These are phyloP conservation scores for Dioscorea dumetorum DNA, from an alignment of 106 monocot genomes.

Conservation along the genomic window DNA sequence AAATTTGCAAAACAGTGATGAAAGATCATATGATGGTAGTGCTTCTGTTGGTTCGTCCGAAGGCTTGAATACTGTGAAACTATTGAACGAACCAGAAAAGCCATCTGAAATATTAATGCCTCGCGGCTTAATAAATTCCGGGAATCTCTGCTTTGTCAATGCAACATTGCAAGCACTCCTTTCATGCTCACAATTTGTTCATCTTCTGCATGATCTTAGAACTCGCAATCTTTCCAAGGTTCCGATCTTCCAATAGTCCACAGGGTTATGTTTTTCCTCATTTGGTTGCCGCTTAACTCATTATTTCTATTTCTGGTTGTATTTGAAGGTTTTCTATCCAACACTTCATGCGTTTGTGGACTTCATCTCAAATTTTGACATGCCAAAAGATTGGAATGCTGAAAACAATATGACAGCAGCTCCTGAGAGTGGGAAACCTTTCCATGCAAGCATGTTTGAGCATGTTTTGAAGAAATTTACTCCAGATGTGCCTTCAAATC, in stretches of 20 bases:
- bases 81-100: no score
- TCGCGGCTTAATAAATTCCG: constrained; percentile 76
- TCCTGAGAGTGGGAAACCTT: constrained; percentile 50
- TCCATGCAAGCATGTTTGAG: constrained; percentile 85
- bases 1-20: constrained; percentile 10
- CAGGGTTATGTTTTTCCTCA: not conserved
- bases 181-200: constrained; percentile 82
- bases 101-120: constrained; percentile 22
- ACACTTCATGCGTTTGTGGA: constrained; percentile 78
- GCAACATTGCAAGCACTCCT: constrained; percentile 89
- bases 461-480: constrained; percentile 63
- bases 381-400: constrained; percentile 36
- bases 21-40: not conserved
- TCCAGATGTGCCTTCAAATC: constrained; percentile 54
- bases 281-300: not conserved
- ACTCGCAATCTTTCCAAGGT: constrained; percentile 65
- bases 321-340: constrained; percentile 61
- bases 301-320: constrained; percentile 11
- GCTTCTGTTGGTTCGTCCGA: no score
- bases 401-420: constrained; percentile 28
- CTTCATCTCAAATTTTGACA: constrained; percentile 67
- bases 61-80: no score
- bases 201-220: constrained; percentile 63
- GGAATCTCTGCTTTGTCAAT: constrained; percentile 96
- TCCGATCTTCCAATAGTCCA: not conserved